Evolutionary conservation across 1,284 basidiomycete species (phyloP), one percentile per base, ranked within the genome.

Genomic region (Tilletia caries): DNA sequence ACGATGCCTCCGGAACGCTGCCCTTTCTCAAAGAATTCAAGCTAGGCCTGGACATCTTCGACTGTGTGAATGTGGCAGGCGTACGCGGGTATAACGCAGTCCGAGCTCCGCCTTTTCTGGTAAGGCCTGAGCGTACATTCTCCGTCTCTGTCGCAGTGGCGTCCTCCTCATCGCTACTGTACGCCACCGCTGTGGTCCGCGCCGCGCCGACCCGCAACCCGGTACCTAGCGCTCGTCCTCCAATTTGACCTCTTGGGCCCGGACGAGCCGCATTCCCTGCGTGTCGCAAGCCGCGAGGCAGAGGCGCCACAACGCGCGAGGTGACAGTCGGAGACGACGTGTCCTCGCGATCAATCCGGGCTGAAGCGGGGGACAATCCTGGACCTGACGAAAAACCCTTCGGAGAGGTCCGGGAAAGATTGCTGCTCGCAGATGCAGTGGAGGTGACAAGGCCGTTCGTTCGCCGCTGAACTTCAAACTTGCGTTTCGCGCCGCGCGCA

Each of bases 401-500:
- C 15, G 37, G 37, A 41, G 37, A 18, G 10, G 41, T 8, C 41
- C 41, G 41, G 18, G 18, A 18, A 44, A 44, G 41, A 44, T 18
- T 8, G 41, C 41, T 10, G 18, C 37, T 41, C 2, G 37, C 10
- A 41, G 37, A 41, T 6, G 15, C 15, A 6, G 10, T 41, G 2
- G 37, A 41, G 12, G 29, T 34, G 6, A 29, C 32, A 20, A 62
- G 8, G 29, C 18, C 6, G 58, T 29, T 29, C 32, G 27, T 37
- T 20, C 27, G 23, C 18, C 58, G 58, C 32, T 62, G 58, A 12
- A 20, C 32, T 33, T 62, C 58, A 62, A 62, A 62, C 54, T 67
- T 67, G 27, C 67, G 52, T 41, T 67, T 67, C 46, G 32, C 52
- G 20, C 67, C 67, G 4, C 67, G 67, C 2, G 34, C 67, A 34